phyloP scores from a whole-genome alignment of 257 asterid species.

The Solanum neorickii region DNA sequence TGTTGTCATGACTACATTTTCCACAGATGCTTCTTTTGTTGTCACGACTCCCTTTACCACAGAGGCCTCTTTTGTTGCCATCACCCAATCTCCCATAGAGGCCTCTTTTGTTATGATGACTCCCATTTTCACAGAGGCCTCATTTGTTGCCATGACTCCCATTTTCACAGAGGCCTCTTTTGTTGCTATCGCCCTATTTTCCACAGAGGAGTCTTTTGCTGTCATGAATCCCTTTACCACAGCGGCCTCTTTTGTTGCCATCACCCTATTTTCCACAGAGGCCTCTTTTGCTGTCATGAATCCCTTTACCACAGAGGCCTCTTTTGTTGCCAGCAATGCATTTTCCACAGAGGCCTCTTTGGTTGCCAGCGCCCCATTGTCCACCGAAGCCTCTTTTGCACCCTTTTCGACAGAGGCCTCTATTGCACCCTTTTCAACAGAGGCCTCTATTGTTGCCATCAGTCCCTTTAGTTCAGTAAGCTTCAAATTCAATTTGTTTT shows the following conservation, averaged over 20 bases:
- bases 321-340: slow-evolving; percentile 14
- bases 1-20: neutral
- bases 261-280: neutral
- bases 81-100: neutral
- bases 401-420: slow-evolving; percentile 2
- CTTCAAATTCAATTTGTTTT: slow-evolving; percentile 36
- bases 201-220: neutral
- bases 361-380: neutral
- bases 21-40: neutral
- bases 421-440: neutral
- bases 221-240: neutral
- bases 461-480: slow-evolving; percentile 53
- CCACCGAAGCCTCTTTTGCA: neutral
- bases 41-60: neutral
- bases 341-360: neutral
- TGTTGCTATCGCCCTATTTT: slow-evolving; percentile 19
- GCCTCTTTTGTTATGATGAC: neutral
- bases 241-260: neutral
- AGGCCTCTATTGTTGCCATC: slow-evolving; percentile 7
- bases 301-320: neutral
- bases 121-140: neutral
- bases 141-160: neutral
- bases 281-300: slow-evolving; percentile 2
- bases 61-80: neutral
- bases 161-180: slow-evolving; percentile 10